Conservation (phyloP, 169 alveolate species). For the Cystoisospora suis region DNA sequence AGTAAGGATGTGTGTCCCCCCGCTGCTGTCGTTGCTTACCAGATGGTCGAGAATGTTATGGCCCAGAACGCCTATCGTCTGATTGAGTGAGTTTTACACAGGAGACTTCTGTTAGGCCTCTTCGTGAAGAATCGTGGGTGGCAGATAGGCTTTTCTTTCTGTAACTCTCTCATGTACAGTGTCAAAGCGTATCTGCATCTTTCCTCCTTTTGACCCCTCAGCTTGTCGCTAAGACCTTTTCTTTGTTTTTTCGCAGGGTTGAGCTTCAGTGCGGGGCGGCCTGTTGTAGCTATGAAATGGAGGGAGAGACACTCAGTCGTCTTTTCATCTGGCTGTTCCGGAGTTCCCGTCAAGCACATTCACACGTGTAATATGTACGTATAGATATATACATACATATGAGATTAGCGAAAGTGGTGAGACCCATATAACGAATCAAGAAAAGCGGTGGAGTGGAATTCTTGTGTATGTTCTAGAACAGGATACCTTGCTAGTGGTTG, state of each 20-base stretch:
- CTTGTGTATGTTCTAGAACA: neutral
- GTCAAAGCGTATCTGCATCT: neutral
- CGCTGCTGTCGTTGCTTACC: no score
- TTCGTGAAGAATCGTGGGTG: neutral
- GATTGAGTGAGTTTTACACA: neutral
- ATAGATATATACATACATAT: neutral
- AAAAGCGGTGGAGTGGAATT: neutral
- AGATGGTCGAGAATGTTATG: neutral
- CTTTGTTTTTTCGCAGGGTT: neutral
- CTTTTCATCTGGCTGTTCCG: neutral
- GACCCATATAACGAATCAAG: neutral
- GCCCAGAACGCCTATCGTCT: constrained; percentile 21
- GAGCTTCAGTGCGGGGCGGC: neutral
- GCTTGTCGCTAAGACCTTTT: neutral
- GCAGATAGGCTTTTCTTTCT: neutral
- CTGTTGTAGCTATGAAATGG: no score
- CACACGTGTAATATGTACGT: neutral
- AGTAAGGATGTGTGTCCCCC: no score
- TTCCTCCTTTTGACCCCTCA: neutral
- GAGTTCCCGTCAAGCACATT: neutral
- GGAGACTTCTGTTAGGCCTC: neutral
- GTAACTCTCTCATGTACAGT: neutral
- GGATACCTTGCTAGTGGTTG: no score
- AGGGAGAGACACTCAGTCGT: neutral
- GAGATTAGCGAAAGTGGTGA: neutral